Base-by-base conservation (phyloP, 2,329 filamentous ascomycete genomes). In the Pestalotiopsis sp. region DNA sequence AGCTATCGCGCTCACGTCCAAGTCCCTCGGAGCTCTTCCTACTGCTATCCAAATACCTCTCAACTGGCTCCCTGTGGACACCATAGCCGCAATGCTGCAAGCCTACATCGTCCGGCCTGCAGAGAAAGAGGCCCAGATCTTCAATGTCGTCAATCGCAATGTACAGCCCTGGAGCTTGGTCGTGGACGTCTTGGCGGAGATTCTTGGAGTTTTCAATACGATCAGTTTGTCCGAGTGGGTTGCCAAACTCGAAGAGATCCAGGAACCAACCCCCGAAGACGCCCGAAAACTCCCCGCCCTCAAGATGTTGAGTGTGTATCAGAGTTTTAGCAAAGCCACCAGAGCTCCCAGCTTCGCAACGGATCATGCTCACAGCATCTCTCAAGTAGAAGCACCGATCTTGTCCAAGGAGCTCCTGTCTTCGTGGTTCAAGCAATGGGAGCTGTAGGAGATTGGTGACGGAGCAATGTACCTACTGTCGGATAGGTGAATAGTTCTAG, bases 61-160 rank as follows among this genome's bases (percentile, higher is more conserved):
- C 12, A 71, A 75, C 61, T 74, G 70, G 73, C 38, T 73, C 2
- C 68, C 71, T 0, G 71, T 75, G 1, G 70, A 75, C 20, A 69
- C 61, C 1, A 66, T 72, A 14, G 69, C 70, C 27, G 61, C 25
- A 9, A 71, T 72, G 68, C 2, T 74, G 36, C 62, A 62, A 11
- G 65, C 57, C 36, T 67, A 72, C 31, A 59, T 68, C 9, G 23
- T 61, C 9, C 23, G 41, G 2, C 66, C 61, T 3, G 41, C 57
- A 3, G 5, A 36, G 2, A 49, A 52, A 6, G 65, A 67, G 4
- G 20, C 23, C 1, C 68, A 69, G 12, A 13, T 72, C n/a, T 70
- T 56, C 59, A 67, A 73, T 36, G 27, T 71, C 14, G n/a, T 52
- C 45, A 52, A 52, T n/a, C 45, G n/a, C 45, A 17, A 52, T 1